These are phyloP conservation scores for Russula dissimulans DNA, from an alignment of 768 basidiomycete genomes.

Conservation along the genomic window DNA sequence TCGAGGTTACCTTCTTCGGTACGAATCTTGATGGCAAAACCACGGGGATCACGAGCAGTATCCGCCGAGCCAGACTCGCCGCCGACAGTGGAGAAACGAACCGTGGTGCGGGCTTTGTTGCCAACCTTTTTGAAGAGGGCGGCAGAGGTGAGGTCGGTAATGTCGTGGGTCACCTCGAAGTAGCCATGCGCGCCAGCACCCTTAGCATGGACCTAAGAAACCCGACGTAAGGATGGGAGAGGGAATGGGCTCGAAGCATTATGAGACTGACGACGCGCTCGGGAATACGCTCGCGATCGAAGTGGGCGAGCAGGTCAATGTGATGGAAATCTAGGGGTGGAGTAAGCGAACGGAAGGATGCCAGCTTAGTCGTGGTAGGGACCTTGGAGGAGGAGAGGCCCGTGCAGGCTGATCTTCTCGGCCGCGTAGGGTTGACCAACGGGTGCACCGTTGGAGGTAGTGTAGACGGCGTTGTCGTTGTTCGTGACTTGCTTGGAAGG, in stretches of 20 bases:
- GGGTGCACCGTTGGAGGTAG: constrained; percentile 78
- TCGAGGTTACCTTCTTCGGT: constrained; percentile 90
- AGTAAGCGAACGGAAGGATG: constrained; percentile 17
- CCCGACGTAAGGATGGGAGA: background rate
- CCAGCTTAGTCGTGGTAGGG: constrained; percentile 18
- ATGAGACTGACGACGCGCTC: constrained; percentile 68
- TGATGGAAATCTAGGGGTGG: constrained; percentile 66
- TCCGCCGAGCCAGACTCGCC: constrained; percentile 86
- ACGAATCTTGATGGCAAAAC: constrained; percentile 83
- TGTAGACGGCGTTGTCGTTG: constrained; percentile 61
- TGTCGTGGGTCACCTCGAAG: constrained; percentile 82
- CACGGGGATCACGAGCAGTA: constrained; percentile 88
- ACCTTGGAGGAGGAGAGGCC: constrained; percentile 89
- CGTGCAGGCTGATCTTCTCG: constrained; percentile 63
- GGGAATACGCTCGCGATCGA: constrained; percentile 92
- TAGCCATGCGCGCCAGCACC: constrained; percentile 89
- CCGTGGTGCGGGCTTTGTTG: constrained; percentile 62
- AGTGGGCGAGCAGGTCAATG: constrained; percentile 85
- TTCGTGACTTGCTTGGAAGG: constrained; percentile 52
- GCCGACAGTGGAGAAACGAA: constrained; percentile 90
- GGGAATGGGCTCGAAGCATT: background rate
- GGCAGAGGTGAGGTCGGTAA: constrained; percentile 74
- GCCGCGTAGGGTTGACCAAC: constrained; percentile 68
- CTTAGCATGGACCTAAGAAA: constrained; percentile 73
- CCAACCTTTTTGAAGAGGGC: constrained; percentile 55